These are phyloP conservation scores for Carex arenaria DNA, from an alignment of 202 grass and related monocot genomes.

Conservation along the genomic window DNA sequence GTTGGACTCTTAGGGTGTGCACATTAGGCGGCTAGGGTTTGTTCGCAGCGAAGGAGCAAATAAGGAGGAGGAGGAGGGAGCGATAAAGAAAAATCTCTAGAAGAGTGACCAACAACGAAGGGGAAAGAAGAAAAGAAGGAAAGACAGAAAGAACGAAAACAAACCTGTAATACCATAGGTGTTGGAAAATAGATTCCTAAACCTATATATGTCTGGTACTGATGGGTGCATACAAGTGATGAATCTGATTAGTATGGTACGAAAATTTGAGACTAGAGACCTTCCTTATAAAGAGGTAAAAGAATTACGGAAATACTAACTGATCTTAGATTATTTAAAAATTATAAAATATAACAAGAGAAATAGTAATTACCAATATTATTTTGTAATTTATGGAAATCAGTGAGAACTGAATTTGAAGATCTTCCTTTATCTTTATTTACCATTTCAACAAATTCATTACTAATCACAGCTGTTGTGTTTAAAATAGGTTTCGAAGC, in stretches of 20 bases:
- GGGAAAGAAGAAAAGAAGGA: neutral
- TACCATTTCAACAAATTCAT: neutral
- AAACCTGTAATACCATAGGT: neutral
- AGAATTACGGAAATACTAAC: neutral
- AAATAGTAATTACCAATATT: neutral
- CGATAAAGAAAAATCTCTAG: neutral
- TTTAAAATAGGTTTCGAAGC: constrained; percentile 60
- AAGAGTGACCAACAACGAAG: neutral
- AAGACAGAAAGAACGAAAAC: neutral
- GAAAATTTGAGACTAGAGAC: constrained; percentile 8
- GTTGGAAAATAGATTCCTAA: neutral
- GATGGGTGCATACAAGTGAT: neutral
- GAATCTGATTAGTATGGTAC: neutral
- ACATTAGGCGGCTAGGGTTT: constrained; percentile 5
- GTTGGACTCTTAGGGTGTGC: neutral
- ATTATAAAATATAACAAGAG: neutral
- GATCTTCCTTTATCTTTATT: neutral
- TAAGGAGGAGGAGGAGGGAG: neutral
- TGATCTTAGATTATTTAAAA: neutral
- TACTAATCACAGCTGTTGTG: neutral
- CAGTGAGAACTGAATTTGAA: neutral
- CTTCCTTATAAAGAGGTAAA: neutral
- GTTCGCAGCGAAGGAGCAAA: neutral
- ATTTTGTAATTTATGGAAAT: neutral
- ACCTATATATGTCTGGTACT: neutral